Base-by-base conservation (phyloP, 139 green algal species). In the Limnomonas spitsbergensis region DNA sequence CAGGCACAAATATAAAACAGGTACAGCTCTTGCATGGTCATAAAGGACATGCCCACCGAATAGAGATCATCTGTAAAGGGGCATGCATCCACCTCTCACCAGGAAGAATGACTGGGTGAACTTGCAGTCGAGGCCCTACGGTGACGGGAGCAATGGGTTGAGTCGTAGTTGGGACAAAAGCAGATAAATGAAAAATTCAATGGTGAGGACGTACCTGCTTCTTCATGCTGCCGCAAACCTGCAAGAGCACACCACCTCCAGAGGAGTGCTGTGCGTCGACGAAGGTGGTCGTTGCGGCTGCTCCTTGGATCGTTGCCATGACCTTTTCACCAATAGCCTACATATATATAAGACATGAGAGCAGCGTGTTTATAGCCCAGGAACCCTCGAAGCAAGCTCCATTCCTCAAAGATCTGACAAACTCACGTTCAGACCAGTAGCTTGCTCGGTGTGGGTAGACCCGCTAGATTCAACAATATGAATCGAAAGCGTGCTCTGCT, bases 81-180 rank as follows among this genome's bases (percentile, higher is more conserved):
- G 42, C 42, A 6, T 54, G 42, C 42, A 27, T 27, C 42, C 9
- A 54, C 7, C 42, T 54, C 68, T n/a, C 36, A 74, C 70, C 70
- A 76, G 40, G 40, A 76, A 76, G 38, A 76, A 76, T 29, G 70
- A 40, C 70, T 76, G 70, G 39, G 38, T 76, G 37, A 76, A 76
- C n/a, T 61, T 61, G 38, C n/a, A 32, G n/a, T 76, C 39, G 4
- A 66, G 26, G 40, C 70, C 70, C 70, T 76, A 38, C 36, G 35
- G 24, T 20, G 9, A 37, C 9, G 29, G 61, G 61, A 37, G n/a
- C n/a, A n/a, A n/a, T n/a, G n/a, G n/a, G n/a, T n/a, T n/a, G n/a
- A n/a, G n/a, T n/a, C n/a, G n/a, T n/a, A n/a, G n/a, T n/a, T n/a
- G n/a, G n/a, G n/a, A n/a, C n/a, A n/a, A n/a, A n/a, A n/a, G n/a